Base-by-base conservation (phyloP, 2,329 filamentous ascomycete species). In the Paramyrothecium roridum region DNA sequence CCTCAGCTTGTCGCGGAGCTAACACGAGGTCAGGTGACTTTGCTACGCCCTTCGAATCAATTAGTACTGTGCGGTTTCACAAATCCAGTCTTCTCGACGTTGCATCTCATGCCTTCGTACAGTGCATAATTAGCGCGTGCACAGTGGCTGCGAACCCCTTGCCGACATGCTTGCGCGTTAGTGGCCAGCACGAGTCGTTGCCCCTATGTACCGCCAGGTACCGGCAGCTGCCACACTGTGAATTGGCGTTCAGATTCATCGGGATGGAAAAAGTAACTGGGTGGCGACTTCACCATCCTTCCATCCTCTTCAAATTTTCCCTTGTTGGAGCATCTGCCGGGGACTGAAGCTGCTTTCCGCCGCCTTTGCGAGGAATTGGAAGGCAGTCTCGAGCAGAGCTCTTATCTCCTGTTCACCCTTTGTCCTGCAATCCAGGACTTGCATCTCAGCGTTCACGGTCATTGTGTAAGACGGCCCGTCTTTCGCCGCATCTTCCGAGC, bases 21-120 rank as follows among this genome's bases (percentile, higher is more conserved):
- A 61, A 68, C 70, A 72, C 70, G 65, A 65, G 69, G 67, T 69
- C 67, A 71, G 51, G 68, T 72, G 70, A 68, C 19, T 17, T 0
- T 43, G n/a, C 13, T 19, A 43, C 37, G 37, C 37, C 37, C 37
- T 43, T 43, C 37, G 37, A 16, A 12, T 7, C 8, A 49, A 55
- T 57, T 51, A 21, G 54, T 62, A 66, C 65, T 61, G 61, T 61
- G 11, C 2, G 1, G 2, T 1, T 54, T 60, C 57, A 59, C 58
- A 12, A 11, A 1, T 17, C 1, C 7, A 16, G 17, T 12, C 2
- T 21, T 20, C 16, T 11, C 26, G 20, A 2, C 13, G 3, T 11
- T 20, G 16, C 13, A 3, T 6, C 30, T 16, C 37, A 46, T 33
- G 48, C 21, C 26, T 6, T 0, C 3, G n/a, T 23, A 61, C 59